Percentiles rank a stretch among this genome's conserved stretches.
These are phyloP conservation scores for Penicillium malachiteum DNA, from an alignment of 495 filamentous ascomycete genomes.

Conservation along the genomic window DNA sequence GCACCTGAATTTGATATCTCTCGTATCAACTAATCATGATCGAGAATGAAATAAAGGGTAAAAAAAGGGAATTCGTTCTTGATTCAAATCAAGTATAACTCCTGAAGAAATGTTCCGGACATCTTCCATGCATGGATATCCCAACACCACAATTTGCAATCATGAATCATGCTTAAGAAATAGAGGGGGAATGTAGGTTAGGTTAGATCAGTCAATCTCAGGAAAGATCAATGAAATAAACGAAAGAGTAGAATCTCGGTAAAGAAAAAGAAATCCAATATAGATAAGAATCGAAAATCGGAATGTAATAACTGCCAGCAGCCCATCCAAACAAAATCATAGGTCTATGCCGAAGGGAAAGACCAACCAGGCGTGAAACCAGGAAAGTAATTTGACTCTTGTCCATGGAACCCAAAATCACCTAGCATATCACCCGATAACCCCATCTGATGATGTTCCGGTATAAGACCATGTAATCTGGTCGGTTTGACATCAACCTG, in stretches of 20 bases:
- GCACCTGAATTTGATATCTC: slow-evolving; percentile 11
- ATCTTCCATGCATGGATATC: slow-evolving; percentile 3
- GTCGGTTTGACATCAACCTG: slow-evolving; percentile 19
- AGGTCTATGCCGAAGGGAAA: slow-evolving; percentile 30
- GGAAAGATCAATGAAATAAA: background rate
- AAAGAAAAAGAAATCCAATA: background rate
- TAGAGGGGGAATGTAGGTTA: background rate
- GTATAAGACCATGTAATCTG: slow-evolving; percentile 16
- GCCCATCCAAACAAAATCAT: background rate
- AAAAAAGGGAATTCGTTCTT: background rate
- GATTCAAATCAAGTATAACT: background rate
- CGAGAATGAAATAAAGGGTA: background rate
- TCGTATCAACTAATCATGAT: background rate
- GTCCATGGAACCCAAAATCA: slow-evolving; percentile 27
- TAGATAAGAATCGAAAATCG: slow-evolving; percentile 17
- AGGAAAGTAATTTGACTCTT: slow-evolving; percentile 28
- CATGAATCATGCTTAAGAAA: slow-evolving; percentile 1
- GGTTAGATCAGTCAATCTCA: background rate
- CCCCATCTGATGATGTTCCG: slow-evolving; percentile 16
- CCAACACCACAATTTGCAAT: slow-evolving; percentile 4
- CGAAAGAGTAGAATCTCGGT: slow-evolving; percentile 2
- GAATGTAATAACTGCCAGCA: slow-evolving; percentile 12
- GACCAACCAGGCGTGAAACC: slow-evolving; percentile 31
- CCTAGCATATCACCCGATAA: slow-evolving; percentile 30
- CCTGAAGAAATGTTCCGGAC: slow-evolving; percentile 12